These are phyloP conservation scores for Bombardia bombarda DNA, from an alignment of 495 filamentous ascomycete species.

Conservation along the genomic window DNA sequence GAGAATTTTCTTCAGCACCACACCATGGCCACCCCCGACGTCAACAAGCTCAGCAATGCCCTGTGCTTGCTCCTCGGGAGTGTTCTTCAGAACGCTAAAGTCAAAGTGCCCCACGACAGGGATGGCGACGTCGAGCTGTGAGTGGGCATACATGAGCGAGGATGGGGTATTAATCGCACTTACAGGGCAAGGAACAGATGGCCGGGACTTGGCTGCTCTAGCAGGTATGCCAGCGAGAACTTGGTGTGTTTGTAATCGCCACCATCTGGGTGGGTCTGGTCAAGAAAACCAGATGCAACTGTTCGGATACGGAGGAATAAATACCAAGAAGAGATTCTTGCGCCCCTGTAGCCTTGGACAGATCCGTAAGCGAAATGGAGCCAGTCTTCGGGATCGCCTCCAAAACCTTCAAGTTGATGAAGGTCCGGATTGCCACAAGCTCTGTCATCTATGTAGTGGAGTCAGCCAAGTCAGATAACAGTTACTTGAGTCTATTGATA, in stretches of 20 bases:
- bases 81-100: constrained; percentile 9
- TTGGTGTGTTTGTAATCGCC: constrained; percentile 12
- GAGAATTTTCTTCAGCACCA: constrained; percentile 15
- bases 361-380: constrained; percentile 9
- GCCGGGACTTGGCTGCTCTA: constrained; percentile 7
- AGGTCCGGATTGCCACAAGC: constrained; percentile 12
- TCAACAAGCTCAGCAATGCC: constrained; percentile 13
- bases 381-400: constrained; percentile 13
- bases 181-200: constrained; percentile 11
- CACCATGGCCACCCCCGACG: constrained; percentile 13
- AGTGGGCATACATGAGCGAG: constrained; percentile 11
- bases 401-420: constrained; percentile 14
- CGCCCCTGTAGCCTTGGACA: constrained; percentile 10
- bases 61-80: constrained; percentile 4
- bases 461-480: background rate
- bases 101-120: constrained; percentile 15
- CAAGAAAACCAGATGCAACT: constrained; percentile 16
- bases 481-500: background rate
- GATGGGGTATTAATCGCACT: background rate
- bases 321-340: constrained; percentile 16
- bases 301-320: background rate
- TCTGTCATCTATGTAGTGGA: constrained; percentile 13
- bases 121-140: constrained; percentile 14
- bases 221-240: constrained; percentile 12
- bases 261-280: constrained; percentile 9